A percentile compares a stretch with the other conserved stretches of the same genome.
Evolutionary conservation across 2,329 filamentous ascomycete species (phyloP).

Genomic region (Verticillium dahliae): DNA sequence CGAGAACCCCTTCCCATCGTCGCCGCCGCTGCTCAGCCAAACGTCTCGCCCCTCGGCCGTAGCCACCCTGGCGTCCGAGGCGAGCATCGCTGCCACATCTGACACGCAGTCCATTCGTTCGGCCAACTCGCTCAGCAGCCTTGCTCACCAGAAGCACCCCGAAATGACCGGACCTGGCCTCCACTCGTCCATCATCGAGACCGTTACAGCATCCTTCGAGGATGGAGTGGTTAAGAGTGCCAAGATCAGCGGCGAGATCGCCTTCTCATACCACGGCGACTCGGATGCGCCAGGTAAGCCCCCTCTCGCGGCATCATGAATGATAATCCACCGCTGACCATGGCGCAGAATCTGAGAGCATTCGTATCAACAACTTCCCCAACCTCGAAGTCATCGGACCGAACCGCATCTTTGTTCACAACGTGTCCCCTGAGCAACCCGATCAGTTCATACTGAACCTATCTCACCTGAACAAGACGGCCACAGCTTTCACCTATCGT

Average conservation of each 20-base stretch:
- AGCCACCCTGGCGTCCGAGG: slow-evolving; percentile 55
- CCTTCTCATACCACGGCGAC: slow-evolving; percentile 67
- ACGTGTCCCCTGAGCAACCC: slow-evolving; percentile 54
- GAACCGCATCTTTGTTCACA: slow-evolving; percentile 83
- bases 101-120: slow-evolving; percentile 92
- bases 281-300: slow-evolving; percentile 18
- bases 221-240: slow-evolving; percentile 65
- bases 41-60: slow-evolving; percentile 38
- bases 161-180: slow-evolving; percentile 75
- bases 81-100: slow-evolving; percentile 53
- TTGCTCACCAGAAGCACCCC: slow-evolving; percentile 68
- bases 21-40: slow-evolving; percentile 28
- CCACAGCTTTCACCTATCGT: slow-evolving; percentile 88
- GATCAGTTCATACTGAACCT: slow-evolving; percentile 78
- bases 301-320: neutral
- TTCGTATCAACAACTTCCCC: slow-evolving; percentile 82
- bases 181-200: slow-evolving; percentile 86
- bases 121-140: slow-evolving; percentile 67
- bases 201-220: slow-evolving; percentile 78
- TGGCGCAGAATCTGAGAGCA: slow-evolving; percentile 50
- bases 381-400: slow-evolving; percentile 88
- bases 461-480: slow-evolving; percentile 63
- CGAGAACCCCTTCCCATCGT: slow-evolving; percentile 24
- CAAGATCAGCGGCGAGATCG: slow-evolving; percentile 81
- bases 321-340: neutral